phyloP scores from a whole-genome alignment of 2,329 filamentous ascomycete genomes.

The Trichoderma polysporum region DNA sequence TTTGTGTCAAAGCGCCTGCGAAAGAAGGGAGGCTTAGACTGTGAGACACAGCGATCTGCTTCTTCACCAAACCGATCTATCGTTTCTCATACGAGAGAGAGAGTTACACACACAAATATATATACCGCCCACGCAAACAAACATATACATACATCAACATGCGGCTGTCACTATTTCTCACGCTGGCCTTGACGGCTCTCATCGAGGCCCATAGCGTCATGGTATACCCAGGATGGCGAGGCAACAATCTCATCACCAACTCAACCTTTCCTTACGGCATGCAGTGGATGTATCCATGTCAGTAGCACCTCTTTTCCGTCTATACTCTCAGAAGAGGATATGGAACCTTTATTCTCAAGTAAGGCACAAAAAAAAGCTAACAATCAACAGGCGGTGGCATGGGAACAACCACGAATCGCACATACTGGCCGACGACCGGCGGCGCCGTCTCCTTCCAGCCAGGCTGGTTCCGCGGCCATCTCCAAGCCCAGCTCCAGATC shows the following conservation, averaged over 20 bases:
- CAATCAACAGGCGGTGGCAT: conserved; percentile 73
- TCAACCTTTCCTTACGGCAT: conserved; percentile 81
- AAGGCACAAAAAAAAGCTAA: neutral
- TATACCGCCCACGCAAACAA: neutral
- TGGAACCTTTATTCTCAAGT: no score
- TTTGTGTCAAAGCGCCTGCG: no score
- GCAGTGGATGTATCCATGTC: conserved; percentile 96
- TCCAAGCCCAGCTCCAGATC: conserved; percentile 79
- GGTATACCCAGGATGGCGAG: conserved; percentile 82
- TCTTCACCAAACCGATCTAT: neutral
- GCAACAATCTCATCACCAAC: conserved; percentile 80
- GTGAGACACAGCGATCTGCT: neutral
- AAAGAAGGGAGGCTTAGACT: neutral
- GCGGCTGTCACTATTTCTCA: conserved; percentile 44
- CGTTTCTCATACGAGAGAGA: neutral
- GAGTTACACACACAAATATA: neutral
- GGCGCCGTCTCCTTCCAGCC: conserved; percentile 90
- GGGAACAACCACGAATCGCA: conserved; percentile 74
- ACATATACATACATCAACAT: conserved; percentile 37
- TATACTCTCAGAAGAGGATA: no score
- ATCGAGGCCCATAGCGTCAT: conserved; percentile 75
- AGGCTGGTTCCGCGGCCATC: conserved; percentile 92
- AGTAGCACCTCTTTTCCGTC: conserved; percentile 37
- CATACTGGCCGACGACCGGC: conserved; percentile 84
- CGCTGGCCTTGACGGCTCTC: conserved; percentile 48